These are phyloP conservation scores for Elaeagnus macrophylla DNA, from an alignment of 306 rosid species.

Conservation along the genomic window DNA sequence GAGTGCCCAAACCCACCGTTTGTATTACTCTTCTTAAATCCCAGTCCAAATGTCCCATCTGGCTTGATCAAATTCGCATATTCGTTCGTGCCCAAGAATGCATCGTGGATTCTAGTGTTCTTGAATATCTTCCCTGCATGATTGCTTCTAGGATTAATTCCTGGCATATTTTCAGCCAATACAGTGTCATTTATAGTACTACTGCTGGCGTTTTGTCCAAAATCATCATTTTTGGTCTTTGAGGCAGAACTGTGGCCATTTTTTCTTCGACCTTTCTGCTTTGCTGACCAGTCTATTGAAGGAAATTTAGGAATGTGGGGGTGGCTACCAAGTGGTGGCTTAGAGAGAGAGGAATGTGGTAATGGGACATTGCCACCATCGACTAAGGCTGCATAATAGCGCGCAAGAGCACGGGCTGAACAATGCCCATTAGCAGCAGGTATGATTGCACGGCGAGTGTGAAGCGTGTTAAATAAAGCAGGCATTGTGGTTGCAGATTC, in stretches of 20 bases:
- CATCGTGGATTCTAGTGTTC: constrained; percentile 59
- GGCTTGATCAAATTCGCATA: constrained; percentile 41
- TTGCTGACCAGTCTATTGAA: constrained; percentile 23
- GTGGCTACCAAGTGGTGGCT: no score
- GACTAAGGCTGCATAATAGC: no score
- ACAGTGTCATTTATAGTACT: no score
- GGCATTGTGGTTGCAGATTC: constrained; percentile 34
- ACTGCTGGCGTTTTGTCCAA: no score
- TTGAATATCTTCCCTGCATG: constrained; percentile 26
- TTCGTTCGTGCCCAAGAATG: constrained; percentile 58
- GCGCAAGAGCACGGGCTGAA: constrained; percentile 37
- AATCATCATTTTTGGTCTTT: no score
- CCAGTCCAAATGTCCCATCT: constrained; percentile 52
- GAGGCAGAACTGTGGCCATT: neutral
- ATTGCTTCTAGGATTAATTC: constrained; percentile 13
- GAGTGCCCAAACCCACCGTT: constrained; percentile 73
- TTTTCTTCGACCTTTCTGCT: constrained; percentile 20
- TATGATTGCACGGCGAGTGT: constrained; percentile 70
- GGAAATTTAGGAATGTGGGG: no score
- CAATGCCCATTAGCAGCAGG: constrained; percentile 82
- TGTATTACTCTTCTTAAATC: constrained; percentile 49
- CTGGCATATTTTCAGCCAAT: neutral
- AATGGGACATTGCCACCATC: no score
- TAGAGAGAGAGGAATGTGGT: no score
- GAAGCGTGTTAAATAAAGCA: constrained; percentile 46